phyloP scores from a whole-genome alignment of 441 rosid genomes.

The Mallotus repandus region DNA sequence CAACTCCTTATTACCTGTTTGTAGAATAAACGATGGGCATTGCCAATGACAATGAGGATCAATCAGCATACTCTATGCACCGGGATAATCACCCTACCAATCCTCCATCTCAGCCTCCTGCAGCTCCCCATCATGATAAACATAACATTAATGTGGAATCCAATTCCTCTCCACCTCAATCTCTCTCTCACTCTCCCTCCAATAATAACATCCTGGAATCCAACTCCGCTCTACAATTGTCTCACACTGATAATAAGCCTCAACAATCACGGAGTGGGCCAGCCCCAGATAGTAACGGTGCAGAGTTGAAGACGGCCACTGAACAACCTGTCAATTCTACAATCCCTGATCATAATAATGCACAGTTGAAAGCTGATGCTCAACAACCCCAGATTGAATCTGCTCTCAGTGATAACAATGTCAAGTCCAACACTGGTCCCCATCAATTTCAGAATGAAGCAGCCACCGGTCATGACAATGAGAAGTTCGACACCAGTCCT shows the following conservation, averaged over 20 bases:
- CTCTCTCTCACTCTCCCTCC: conserved; percentile 9
- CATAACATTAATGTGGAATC: neutral
- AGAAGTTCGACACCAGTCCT: neutral
- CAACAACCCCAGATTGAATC: conserved; percentile 7
- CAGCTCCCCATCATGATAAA: neutral
- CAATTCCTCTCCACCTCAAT: neutral
- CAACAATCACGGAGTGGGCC: conserved; percentile 5
- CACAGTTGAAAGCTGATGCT: neutral
- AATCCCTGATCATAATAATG: neutral
- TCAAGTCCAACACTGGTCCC: neutral
- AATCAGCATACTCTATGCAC: conserved; percentile 26
- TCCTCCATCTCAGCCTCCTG: conserved; percentile 6
- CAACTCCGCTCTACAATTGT: conserved; percentile 12
- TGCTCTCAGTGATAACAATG: neutral
- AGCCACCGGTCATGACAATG: neutral
- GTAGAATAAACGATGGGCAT: conserved; percentile 31
- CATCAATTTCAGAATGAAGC: conserved; percentile 5
- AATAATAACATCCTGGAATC: neutral
- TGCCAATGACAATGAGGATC: conserved; percentile 35
- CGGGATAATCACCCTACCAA: conserved; percentile 20
- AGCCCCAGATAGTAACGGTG: neutral
- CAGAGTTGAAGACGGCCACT: neutral
- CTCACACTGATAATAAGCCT: conserved; percentile 18
- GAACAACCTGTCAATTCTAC: neutral
- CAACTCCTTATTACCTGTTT: neutral